phyloP scores from a whole-genome alignment of 768 basidiomycete genomes.

The Lactarius sp. region DNA sequence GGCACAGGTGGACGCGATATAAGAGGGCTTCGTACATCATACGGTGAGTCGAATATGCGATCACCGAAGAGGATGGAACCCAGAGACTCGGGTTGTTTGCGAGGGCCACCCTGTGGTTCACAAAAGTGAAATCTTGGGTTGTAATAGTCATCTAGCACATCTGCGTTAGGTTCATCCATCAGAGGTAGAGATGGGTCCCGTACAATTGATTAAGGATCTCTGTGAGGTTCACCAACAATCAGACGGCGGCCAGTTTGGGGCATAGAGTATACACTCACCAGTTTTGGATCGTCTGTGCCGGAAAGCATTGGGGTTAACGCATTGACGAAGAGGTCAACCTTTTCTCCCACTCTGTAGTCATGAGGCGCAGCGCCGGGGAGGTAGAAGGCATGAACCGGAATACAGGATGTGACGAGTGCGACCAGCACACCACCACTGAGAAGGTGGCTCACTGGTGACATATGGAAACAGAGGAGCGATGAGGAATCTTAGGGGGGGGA shows the following conservation, averaged over 20 bases:
- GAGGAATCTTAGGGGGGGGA: not conserved
- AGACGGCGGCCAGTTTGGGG: not conserved
- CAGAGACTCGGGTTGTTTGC: constrained; percentile 75
- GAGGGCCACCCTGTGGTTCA: constrained; percentile 63
- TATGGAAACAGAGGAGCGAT: not conserved
- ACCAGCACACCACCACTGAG: constrained; percentile 26
- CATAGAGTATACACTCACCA: constrained; percentile 44
- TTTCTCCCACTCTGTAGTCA: constrained; percentile 69
- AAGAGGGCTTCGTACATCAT: constrained; percentile 54
- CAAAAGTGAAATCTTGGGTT: constrained; percentile 85
- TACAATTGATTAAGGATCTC: constrained; percentile 92
- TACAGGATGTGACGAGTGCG: constrained; percentile 22
- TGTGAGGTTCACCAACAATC: constrained; percentile 29
- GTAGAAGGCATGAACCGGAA: constrained; percentile 63
- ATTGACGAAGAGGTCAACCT: constrained; percentile 79
- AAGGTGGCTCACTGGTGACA: constrained; percentile 24
- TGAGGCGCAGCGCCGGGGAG: constrained; percentile 87
- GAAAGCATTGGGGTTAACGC: constrained; percentile 82
- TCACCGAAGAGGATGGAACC: constrained; percentile 97
- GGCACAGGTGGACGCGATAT: constrained; percentile 8
- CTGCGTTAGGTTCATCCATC: not conserved
- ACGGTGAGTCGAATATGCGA: constrained; percentile 87
- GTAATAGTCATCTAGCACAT: constrained; percentile 81
- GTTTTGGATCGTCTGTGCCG: constrained; percentile 61
- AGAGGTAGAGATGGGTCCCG: constrained; percentile 25